Evolutionary conservation across 495 filamentous ascomycete species (phyloP), one percentile per base, ranked within the genome.

Genomic region (Cercophora newfieldiana): DNA sequence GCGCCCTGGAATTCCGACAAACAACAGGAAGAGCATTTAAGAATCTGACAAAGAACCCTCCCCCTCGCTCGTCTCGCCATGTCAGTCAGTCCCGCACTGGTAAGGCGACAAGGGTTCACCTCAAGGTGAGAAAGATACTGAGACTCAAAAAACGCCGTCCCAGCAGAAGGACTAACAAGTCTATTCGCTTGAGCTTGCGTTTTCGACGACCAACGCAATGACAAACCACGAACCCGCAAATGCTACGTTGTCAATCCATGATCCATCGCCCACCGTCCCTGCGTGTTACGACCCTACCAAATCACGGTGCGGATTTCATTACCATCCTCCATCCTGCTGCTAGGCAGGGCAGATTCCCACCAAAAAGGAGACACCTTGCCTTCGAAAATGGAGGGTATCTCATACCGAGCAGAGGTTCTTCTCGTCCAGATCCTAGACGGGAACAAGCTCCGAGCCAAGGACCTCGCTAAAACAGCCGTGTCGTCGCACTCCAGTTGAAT

Each of bases 31-130:
- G 48, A 30, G 54, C 57, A 59, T 66, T 59, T 63, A 56, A 69
- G 66, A 59, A 75, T 66, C 62, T 61, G 63, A 66, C 67, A 64
- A 67, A 69, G 50, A 63, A 64, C 65, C 55, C 55, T 57, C 55
- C 16, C 1, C 28, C 18, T 7, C 19, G 25, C 22, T 3, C 53
- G 14, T 19, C 49, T 53, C 49, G n/a, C 24, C 53, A n/a, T n/a
- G 25, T 7, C 4, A 18, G 24, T n/a, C n/a, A 33, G 37, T 44
- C 37, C 37, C 37, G 10, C 37, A 44, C 37, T 8, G 10, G 4
- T 16, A 44, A 44, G 37, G 10, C 18, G 37, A 44, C 37, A 44
- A 44, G 37, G 37, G 37, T 44, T 14, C 12, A 14, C 37, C 37
- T 8, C 37, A 44, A 44, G 4, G 37, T 14, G 10, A 44, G 3